phyloP scores from a whole-genome alignment of 176 grass and related monocot species.

The Cocos nucifera region DNA sequence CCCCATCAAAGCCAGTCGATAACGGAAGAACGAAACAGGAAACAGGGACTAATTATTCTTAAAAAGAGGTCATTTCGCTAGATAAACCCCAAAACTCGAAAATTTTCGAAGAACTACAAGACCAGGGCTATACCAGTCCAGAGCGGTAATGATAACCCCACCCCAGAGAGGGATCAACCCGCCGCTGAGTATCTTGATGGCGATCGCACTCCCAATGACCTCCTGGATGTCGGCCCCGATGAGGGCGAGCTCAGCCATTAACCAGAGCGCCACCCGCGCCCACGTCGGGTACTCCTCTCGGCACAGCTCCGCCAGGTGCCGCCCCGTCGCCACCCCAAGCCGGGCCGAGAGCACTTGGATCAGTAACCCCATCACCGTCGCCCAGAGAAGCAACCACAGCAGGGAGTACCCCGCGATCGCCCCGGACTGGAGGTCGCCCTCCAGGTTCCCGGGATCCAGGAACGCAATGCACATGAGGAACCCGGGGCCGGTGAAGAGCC shows the following conservation, averaged over 20 bases:
- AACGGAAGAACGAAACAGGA: too few relatives aligned
- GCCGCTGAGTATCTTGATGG: conserved; percentile 74
- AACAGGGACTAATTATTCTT: too few relatives aligned
- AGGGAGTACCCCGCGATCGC: conserved; percentile 74
- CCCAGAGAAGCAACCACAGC: conserved; percentile 84
- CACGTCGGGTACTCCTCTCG: conserved; percentile 69
- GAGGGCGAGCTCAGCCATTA: conserved; percentile 78
- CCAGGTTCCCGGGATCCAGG: conserved; percentile 82
- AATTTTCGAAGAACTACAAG: not conserved
- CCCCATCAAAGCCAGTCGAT: too few relatives aligned
- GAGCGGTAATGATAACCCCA: conserved; percentile 69
- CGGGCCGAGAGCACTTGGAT: conserved; percentile 75
- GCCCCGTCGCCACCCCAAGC: conserved; percentile 75
- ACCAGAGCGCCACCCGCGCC: conserved; percentile 63
- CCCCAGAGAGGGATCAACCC: conserved; percentile 75
- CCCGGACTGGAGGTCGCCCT: conserved; percentile 86
- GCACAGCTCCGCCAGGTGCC: conserved; percentile 81
- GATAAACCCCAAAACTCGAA: too few relatives aligned
- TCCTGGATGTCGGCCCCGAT: conserved; percentile 90
- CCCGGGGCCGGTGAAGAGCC: conserved; percentile 71
- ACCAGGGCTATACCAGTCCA: conserved; percentile 49
- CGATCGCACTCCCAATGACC: conserved; percentile 91
- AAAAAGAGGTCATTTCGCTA: too few relatives aligned
- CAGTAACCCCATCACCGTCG: conserved; percentile 68
- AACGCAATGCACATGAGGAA: conserved; percentile 98